Conservation (phyloP, 2,329 filamentous ascomycete species). For the Cryphonectria nitschkei region DNA sequence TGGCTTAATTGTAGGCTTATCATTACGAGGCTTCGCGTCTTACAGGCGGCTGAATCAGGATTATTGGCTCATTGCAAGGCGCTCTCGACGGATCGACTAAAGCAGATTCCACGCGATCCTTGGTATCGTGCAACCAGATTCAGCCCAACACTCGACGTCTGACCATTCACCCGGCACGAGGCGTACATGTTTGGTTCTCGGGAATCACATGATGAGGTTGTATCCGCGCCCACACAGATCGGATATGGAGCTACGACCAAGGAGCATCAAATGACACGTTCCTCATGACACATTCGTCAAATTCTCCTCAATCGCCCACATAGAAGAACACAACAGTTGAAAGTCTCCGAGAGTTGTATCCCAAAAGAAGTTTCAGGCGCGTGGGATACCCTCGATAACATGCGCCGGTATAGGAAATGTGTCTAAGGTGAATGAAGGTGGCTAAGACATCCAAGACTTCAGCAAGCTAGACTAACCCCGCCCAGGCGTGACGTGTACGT, state of each 20-base stretch:
- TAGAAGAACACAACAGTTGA: not conserved
- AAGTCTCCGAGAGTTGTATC: not conserved
- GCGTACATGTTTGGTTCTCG: not conserved
- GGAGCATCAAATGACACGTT: not conserved
- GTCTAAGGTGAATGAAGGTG: not conserved
- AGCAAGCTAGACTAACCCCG: not conserved
- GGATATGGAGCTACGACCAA: not conserved
- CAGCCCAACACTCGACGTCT: not conserved
- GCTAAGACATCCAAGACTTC: slow-evolving; percentile 2
- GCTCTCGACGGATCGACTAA: not conserved
- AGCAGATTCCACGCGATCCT: not conserved
- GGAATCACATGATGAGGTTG: not conserved
- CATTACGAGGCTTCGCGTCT: not conserved
- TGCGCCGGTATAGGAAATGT: not conserved
- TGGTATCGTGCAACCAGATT: not conserved
- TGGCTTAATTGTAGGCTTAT: slow-evolving; percentile 1
- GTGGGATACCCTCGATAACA: not conserved
- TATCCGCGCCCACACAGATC: not conserved
- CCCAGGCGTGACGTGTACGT: slow-evolving; percentile 20
- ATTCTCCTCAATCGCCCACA: not conserved
- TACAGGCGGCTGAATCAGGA: slow-evolving; percentile 14
- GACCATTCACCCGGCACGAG: not conserved
- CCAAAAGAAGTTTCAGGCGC: not conserved
- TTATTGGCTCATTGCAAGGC: not conserved
- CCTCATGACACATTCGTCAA: not conserved